Evolutionary conservation across 2,329 filamentous ascomycete genomes (phyloP).

Genomic region (Fusarium sp.): DNA sequence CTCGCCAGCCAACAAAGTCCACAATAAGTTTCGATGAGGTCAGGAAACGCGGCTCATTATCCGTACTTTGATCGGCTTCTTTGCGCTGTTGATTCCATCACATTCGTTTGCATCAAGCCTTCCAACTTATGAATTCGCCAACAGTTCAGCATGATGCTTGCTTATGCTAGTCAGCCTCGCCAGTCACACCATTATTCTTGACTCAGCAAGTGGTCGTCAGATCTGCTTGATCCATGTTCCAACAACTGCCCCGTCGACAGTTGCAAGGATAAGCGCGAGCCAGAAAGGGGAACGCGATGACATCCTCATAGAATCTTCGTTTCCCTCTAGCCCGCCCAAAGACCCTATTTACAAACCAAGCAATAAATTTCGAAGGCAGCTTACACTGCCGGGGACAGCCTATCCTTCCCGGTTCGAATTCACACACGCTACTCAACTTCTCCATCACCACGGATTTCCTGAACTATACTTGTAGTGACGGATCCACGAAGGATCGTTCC

Average conservation of each 20-base stretch:
- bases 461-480: constrained; percentile 16
- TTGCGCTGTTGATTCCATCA: not conserved
- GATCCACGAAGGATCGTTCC: constrained; percentile 37
- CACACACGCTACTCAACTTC: constrained; percentile 3
- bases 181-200: constrained; percentile 1
- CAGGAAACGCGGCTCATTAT: constrained; percentile 15
- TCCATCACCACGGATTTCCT: constrained; percentile 4
- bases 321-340: constrained; percentile 7
- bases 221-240: constrained; percentile 7
- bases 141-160: not conserved
- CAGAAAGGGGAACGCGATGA: constrained; percentile 35
- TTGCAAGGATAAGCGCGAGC: constrained; percentile 8
- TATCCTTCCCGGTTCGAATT: not conserved
- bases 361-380: constrained; percentile 4
- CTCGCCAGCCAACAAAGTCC: constrained; percentile 14
- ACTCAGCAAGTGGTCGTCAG: constrained; percentile 23
- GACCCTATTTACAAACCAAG: constrained; percentile 12
- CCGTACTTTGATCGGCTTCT: not conserved
- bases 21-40: constrained; percentile 25
- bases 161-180: constrained; percentile 17
- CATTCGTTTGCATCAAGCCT: not conserved
- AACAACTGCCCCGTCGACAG: constrained; percentile 13
- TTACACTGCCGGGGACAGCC: not conserved
- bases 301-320: constrained; percentile 18
- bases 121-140: not conserved